Evolutionary conservation across 2,329 filamentous ascomycete genomes (phyloP), one percentile per base, ranked within the genome.

Genomic region (Colletotrichum eremochloae): DNA sequence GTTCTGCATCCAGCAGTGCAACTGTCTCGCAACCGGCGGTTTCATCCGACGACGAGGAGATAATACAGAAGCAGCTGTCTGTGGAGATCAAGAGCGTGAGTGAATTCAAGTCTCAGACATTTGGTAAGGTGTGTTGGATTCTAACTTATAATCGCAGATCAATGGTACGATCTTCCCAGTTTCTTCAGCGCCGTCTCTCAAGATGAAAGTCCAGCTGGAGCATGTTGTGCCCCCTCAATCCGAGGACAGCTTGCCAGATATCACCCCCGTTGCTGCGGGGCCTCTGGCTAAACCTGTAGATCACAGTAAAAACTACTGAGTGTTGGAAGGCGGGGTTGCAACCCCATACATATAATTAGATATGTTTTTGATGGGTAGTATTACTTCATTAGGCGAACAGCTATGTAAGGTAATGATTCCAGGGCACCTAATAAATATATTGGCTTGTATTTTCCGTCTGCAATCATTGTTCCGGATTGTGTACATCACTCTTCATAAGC

Each of bases 51-150:
- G 62, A 56, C 15, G 2, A 42, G 11, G 62, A 56, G 50, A 65
- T 65, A 5, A 46, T 56, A 0, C 50, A 65, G 38, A 46, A 65
- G 50, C 29, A 36, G 29, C n/a, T 65, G 29, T 56, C 50, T 46
- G 62, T 65, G 29, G 50, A 56, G 38, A 65, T 65, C 38, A 46
- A 56, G 38, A 46, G 50, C 50, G 62, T 65, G 24, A 65, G 62
- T 46, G 4, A 2, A 33, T 24, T 36, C 5, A 33, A 18, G 2
- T 56, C 18, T 11, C 38, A n/a, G 12, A 4, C 1, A n/a, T n/a
- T 7, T 14, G 18, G 31, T 3, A 8, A 24, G 24, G 1, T 3
- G 7, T n/a, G 1, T n/a, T 15, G 24, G 1, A 6, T 46, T 36
- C 62, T 64, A 24, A 64, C 62, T 14, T 29, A 2, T 55, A 1